Evolutionary conservation across 148 eudicot species (phyloP), one percentile per base, ranked within the genome.

Genomic region (Hydrangea macrophylla): DNA sequence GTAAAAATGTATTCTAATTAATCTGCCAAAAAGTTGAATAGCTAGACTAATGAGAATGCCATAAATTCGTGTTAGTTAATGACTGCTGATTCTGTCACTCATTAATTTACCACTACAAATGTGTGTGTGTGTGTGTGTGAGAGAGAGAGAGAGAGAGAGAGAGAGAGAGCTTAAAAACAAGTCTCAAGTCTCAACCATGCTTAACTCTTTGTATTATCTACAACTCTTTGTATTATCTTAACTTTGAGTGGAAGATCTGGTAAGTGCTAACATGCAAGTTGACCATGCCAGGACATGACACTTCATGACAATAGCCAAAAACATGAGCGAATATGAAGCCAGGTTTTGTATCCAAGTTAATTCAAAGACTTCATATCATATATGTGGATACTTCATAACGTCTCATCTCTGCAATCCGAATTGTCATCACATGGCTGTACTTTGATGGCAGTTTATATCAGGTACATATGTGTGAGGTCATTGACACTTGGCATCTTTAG

Each of bases 241-340:
- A 18, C 6, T 0, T n/a, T 48, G 23, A 18, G 22, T 48, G 53
- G 15, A 48, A 18, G 53, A 48, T 48, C 22, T 15, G 53, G 22
- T 48, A 48, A 48, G 15, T n/a, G n/a, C n/a, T n/a, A n/a, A n/a
- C n/a, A n/a, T n/a, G 17, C 51, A 55, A 55, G 59, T 26, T 55
- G 33, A 55, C 32, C 17, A 18, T 24, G 59, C 33, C 59, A 12
- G 33, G 3, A 12, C 59, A 55, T 12, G 59, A 31, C 59, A 27
- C 59, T 33, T 26, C 18, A 27, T 11, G 59, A 26, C 35, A 55
- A 55, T 31, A 26, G 32, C n/a, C 59, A 55, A 55, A 45, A 17
- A 11, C 18, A 55, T 24, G 7, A 10, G 24, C 15, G 9, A 10
- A 55, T 6, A 55, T 55, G 33, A 33, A 33, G 32, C 59, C 13